phyloP scores from a whole-genome alignment of 495 filamentous ascomycete genomes.

The Xylaria intraflava region DNA sequence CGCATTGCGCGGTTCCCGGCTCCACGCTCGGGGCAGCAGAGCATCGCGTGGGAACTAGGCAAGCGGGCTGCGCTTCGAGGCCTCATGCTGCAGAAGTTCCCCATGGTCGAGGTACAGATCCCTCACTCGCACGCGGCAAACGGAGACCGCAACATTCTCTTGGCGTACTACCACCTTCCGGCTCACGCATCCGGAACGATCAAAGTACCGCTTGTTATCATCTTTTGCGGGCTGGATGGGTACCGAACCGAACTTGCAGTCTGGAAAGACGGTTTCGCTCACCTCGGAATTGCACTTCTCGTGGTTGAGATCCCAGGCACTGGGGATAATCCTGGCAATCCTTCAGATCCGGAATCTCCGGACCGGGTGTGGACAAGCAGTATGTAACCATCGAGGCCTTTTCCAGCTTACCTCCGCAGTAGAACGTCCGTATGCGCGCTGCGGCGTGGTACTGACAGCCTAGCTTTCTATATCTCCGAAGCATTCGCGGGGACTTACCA shows the following conservation, averaged over 20 bases:
- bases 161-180: conserved; percentile 55
- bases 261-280: conserved; percentile 53
- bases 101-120: conserved; percentile 50
- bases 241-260: conserved; percentile 65
- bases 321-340: conserved; percentile 60
- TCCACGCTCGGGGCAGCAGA: conserved; percentile 41
- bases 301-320: conserved; percentile 69
- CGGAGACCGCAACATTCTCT: conserved; percentile 46
- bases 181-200: conserved; percentile 10
- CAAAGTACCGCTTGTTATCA: conserved; percentile 52
- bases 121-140: conserved; percentile 47
- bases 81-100: conserved; percentile 44
- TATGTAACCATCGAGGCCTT: no score
- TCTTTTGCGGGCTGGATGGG: conserved; percentile 67
- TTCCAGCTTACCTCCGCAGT: no score
- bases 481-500: no score
- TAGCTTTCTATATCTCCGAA: no score
- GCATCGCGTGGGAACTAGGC: conserved; percentile 51
- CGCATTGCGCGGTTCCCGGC: conserved; percentile 59
- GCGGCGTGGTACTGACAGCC: no score
- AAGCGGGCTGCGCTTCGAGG: conserved; percentile 42
- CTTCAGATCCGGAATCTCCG: conserved; percentile 29
- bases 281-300: conserved; percentile 48
- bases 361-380: conserved; percentile 54
- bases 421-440: no score